Conservation (phyloP, 2,329 filamentous ascomycete genomes). For the Colletotrichum filicis region DNA sequence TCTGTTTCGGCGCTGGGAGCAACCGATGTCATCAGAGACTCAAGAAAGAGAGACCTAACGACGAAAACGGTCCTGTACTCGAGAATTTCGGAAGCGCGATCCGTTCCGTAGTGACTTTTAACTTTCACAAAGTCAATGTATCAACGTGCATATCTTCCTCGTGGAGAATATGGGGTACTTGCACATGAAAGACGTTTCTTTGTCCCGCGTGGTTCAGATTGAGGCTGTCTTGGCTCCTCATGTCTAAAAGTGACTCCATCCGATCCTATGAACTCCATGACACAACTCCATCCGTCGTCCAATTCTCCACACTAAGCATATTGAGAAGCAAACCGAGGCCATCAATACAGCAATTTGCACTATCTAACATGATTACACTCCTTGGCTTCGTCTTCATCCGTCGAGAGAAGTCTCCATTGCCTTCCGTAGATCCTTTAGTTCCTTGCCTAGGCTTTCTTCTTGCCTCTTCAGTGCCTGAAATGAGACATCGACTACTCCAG, state of each 20-base stretch:
- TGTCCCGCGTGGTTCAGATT: conserved; percentile 25
- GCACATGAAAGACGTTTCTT: conserved; percentile 34
- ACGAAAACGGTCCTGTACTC: conserved; percentile 25
- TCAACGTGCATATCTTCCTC: conserved; percentile 22
- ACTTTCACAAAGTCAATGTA: conserved; percentile 11
- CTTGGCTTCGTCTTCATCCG: conserved; percentile 9
- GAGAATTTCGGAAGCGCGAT: conserved; percentile 5
- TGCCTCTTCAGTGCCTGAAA: conserved; percentile 43
- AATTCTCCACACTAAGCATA: conserved; percentile 6
- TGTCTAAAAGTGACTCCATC: conserved; percentile 7
- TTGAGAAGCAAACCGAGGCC: neutral
- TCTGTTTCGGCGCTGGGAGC: conserved; percentile 9
- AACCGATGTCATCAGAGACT: conserved; percentile 5
- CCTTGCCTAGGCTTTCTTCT: conserved; percentile 47
- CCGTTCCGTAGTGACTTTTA: conserved; percentile 13
- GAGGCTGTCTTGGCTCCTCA: conserved; percentile 18
- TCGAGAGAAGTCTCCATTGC: conserved; percentile 48
- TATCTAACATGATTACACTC: conserved; percentile 12
- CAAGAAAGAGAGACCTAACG: neutral
- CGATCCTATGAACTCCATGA: neutral
- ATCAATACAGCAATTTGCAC: neutral
- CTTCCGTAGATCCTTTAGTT: conserved; percentile 45
- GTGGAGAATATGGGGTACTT: conserved; percentile 28
- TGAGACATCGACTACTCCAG: conserved; percentile 43
- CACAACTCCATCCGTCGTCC: neutral